phyloP scores from a whole-genome alignment of 805 yeast genomes.

The Cyberlindnera sargentensis region DNA sequence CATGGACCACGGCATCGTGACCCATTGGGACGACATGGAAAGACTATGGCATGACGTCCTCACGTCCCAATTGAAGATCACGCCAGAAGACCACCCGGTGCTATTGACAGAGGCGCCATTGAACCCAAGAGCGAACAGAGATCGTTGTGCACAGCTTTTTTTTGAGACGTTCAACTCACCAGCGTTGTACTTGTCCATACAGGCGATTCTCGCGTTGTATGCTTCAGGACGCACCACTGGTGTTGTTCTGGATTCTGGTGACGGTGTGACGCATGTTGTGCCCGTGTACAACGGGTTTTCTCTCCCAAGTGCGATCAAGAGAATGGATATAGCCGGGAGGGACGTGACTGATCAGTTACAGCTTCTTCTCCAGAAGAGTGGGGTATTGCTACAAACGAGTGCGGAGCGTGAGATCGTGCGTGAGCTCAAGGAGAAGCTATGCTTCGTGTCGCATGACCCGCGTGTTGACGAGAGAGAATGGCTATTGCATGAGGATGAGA shows the following conservation, averaged over 20 bases:
- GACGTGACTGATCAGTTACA: slow-evolving; percentile 77
- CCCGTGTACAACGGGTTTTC: slow-evolving; percentile 90
- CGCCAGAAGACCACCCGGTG: slow-evolving; percentile 78
- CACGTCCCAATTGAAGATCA: slow-evolving; percentile 42
- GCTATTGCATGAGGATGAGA: slow-evolving; percentile 11
- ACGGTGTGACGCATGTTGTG: slow-evolving; percentile 82
- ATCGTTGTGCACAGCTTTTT: slow-evolving; percentile 84
- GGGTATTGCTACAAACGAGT: slow-evolving; percentile 56
- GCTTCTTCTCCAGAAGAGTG: slow-evolving; percentile 60
- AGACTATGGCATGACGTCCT: slow-evolving; percentile 67
- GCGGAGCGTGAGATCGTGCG: slow-evolving; percentile 81
- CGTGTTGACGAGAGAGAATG: slow-evolving; percentile 47
- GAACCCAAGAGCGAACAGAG: slow-evolving; percentile 79
- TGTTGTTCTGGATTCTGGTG: slow-evolving; percentile 84
- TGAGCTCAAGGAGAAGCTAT: slow-evolving; percentile 65
- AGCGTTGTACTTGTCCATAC: slow-evolving; percentile 91
- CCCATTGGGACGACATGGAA: slow-evolving; percentile 86
- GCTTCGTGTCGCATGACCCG: slow-evolving; percentile 58
- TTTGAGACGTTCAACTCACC: slow-evolving; percentile 85
- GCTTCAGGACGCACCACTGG: slow-evolving; percentile 92
- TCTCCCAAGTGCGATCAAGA: slow-evolving; percentile 58
- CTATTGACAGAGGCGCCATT: slow-evolving; percentile 85
- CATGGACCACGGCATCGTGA: slow-evolving; percentile 69
- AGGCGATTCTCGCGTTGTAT: slow-evolving; percentile 78
- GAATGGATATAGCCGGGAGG: slow-evolving; percentile 81